Base-by-base conservation (phyloP, 1,284 basidiomycete species). In the Meira miltonrushii region DNA sequence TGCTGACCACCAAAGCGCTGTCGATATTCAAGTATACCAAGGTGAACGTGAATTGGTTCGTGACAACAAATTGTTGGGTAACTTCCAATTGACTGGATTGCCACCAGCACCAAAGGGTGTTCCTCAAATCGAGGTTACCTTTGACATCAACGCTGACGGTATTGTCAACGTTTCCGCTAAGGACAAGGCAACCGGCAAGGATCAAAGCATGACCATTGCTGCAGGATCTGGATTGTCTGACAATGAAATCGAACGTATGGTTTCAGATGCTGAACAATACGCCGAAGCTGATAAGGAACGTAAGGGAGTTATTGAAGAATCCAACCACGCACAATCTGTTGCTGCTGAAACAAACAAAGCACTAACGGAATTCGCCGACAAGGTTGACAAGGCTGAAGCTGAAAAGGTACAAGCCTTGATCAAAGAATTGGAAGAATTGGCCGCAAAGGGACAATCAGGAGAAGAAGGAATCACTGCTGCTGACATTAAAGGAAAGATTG, bases 11-110 rank as follows among this genome's bases (percentile, higher is more conserved):
- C 91, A 61, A 91, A 95, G 71, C 87, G 91, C 65, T 41, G 73
- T 95, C 94, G 82, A 94, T 88, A 66, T 81, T 75, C 78, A 95
- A 85, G 90, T 96, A 73, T 96, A 86, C 84, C 92, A 97, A 82
- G 94, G 94, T 78, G 95, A 97, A 83, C 92, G 94, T 84, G 92
- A 96, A 81, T 86, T 97, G 69, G 90, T 92, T 58, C 84, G 89
- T 57, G 93, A 98, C 83, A 97, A 98, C 88, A 97, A 97, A 83
- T 82, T 97, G n/a, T 88, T 98, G 67, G 95, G 94, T 68, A 95
- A 96, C 84, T 98, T 98, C 87, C 93, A 96, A 83, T 88, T 98
- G 64, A 89, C 92, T 63, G 93, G 94, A 59, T 92, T 98, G 66
- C 94, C 94, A 46, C 94, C 94, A 43, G 94, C 93, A 13, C 91